Evolutionary conservation across 2,329 filamentous ascomycete genomes (phyloP), one percentile per base, ranked within the genome.

Genomic region (Leptographium radiaticola): DNA sequence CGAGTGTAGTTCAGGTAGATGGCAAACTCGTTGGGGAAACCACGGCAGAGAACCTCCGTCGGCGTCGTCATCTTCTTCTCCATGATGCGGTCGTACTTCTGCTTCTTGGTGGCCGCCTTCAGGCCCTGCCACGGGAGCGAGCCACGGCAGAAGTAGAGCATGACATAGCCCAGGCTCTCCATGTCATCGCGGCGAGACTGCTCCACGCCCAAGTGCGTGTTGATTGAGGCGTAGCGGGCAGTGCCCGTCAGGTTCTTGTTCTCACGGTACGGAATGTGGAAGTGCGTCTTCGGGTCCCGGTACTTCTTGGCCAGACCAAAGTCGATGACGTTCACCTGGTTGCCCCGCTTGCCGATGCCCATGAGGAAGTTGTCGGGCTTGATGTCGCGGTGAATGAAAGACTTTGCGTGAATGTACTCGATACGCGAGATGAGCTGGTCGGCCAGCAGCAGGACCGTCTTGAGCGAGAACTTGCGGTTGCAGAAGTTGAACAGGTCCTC

Each of bases 61-160:
- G 93, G 90, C 4, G 93, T 98, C 15, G 93, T 98, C 93, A 97
- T 97, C 88, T 98, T 98, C 85, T 98, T 98, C 80, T 98, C 93
- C 91, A 97, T 97, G 75, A 98, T 98, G 61, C 91, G 84, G 74
- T 98, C 93, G 69, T 98, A 97, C 78, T 98, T 98, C 77, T 97
- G 91, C 84, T 96, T 96, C 84, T 96, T 96, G 62, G 90, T 96
- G 63, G 91, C 91, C 75, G 91, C 91, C 82, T 96, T 96, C 53
- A 96, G 79, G 55, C 93, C 93, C 76, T 98, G 93, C 93, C 93
- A 98, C 58, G 93, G 93, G 55, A 98, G 89, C 60, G 90, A 96
- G 59, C 93, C 93, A 72, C 93, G 91, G 79, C 91, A 97, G 77
- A 98, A 98, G 80, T 98, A 98, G 59, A 98, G 86, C 90, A 98